Evolutionary conservation across 1,284 basidiomycete genomes (phyloP).

Genomic region (Cutaneotrichosporon sp.): DNA sequence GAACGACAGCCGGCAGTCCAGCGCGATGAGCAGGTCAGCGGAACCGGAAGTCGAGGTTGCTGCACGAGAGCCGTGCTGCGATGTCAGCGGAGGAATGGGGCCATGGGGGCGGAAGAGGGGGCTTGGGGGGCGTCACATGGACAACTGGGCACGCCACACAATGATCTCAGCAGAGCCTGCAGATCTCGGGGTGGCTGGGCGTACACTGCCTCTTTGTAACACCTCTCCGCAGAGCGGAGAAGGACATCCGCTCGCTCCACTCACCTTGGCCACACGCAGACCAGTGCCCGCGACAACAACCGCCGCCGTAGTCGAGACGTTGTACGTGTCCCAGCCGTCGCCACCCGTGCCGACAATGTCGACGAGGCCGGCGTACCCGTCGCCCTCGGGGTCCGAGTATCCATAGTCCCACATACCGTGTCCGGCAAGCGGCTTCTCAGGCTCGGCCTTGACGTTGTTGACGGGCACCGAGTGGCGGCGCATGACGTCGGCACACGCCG

Average conservation of each 20-base stretch:
- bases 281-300: conserved; percentile 95
- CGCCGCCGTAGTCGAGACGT: conserved; percentile 93
- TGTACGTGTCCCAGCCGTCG: conserved; percentile 96
- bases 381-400: conserved; percentile 49
- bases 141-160: background rate
- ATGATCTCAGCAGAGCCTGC: background rate
- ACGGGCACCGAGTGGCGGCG: conserved; percentile 63
- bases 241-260: conserved; percentile 25
- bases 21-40: conserved; percentile 84
- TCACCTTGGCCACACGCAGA: conserved; percentile 86
- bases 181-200: background rate
- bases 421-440: conserved; percentile 15
- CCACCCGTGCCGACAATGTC: conserved; percentile 82
- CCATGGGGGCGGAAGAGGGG: background rate
- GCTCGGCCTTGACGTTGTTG: conserved; percentile 53
- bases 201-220: background rate
- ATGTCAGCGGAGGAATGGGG: background rate
- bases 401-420: conserved; percentile 51
- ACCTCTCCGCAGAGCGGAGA: background rate
- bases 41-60: conserved; percentile 94
- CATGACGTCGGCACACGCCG: conserved; percentile 73
- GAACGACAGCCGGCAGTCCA: conserved; percentile 78
- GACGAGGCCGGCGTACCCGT: conserved; percentile 51
- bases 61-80: conserved; percentile 86
- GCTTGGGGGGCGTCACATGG: background rate